Evolutionary conservation across 768 basidiomycete species (phyloP).

Genomic region (Serpula lacrymans): DNA sequence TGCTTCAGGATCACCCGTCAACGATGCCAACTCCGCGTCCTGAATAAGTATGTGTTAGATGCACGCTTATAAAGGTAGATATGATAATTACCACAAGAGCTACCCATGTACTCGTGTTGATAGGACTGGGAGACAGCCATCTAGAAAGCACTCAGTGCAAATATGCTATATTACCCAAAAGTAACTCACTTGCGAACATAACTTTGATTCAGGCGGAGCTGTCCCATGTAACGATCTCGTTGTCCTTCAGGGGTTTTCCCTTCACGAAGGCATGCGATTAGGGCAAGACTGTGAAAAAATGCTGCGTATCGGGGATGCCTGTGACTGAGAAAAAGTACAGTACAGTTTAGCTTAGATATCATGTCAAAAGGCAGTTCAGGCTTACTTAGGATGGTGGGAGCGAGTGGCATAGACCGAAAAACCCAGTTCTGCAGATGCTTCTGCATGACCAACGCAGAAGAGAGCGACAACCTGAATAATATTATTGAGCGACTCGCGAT

Average conservation of each 20-base stretch:
- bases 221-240: slow-evolving; percentile 44
- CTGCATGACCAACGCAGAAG: slow-evolving; percentile 56
- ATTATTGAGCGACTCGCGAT: background rate
- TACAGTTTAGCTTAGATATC: too few species aligned
- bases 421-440: slow-evolving; percentile 60
- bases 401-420: slow-evolving; percentile 60
- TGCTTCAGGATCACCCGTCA: slow-evolving; percentile 52
- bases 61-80: background rate
- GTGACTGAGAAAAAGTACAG: slow-evolving; percentile 40
- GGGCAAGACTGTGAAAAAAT: slow-evolving; percentile 68
- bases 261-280: slow-evolving; percentile 57
- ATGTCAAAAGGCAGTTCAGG: slow-evolving; percentile 2
- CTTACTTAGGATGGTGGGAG: slow-evolving; percentile 61
- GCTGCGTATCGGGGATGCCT: slow-evolving; percentile 64
- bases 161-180: background rate
- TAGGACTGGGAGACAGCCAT: slow-evolving; percentile 68
- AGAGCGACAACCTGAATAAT: slow-evolving; percentile 52
- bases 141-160: slow-evolving; percentile 27
- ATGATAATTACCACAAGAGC: slow-evolving; percentile 53
- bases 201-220: slow-evolving; percentile 57
- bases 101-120: slow-evolving; percentile 67
- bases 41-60: slow-evolving; percentile 20
- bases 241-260: slow-evolving; percentile 34
- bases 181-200: slow-evolving; percentile 54
- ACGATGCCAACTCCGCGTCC: slow-evolving; percentile 70